phyloP scores from a whole-genome alignment of 371 early-diverging fungal genomes.

The Lichtheimia hyalospora region DNA sequence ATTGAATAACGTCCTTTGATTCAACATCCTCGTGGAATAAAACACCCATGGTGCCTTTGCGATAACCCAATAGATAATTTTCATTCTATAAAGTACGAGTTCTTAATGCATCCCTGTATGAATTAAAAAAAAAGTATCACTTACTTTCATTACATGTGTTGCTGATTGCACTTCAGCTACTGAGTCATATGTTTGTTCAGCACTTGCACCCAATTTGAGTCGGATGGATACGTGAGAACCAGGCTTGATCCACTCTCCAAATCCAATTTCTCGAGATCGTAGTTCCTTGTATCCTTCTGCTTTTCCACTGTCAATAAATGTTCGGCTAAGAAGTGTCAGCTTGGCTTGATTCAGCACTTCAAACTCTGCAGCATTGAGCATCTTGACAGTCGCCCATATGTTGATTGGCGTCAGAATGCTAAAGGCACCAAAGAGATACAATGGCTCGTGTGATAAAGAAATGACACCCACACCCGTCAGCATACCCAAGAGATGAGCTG shows the following conservation, averaged over 20 bases:
- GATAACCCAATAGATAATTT: slow-evolving; percentile 47
- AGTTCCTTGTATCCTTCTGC: slow-evolving; percentile 42
- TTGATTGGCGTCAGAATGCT: slow-evolving; percentile 59
- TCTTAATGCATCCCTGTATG: background rate
- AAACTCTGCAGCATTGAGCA: slow-evolving; percentile 64
- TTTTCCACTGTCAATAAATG: slow-evolving; percentile 44
- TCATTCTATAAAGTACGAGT: slow-evolving; percentile 25
- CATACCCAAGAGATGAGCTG: slow-evolving; percentile 69
- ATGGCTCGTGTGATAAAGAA: slow-evolving; percentile 54
- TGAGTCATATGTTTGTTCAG: slow-evolving; percentile 42
- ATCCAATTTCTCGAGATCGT: slow-evolving; percentile 48
- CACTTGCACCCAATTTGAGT: slow-evolving; percentile 44
- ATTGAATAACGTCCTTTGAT: slow-evolving; percentile 56
- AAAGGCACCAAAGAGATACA: slow-evolving; percentile 60
- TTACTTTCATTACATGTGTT: slow-evolving; percentile 40
- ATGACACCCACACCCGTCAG: slow-evolving; percentile 65
- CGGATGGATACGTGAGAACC: slow-evolving; percentile 27
- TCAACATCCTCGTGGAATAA: slow-evolving; percentile 56
- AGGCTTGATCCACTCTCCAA: slow-evolving; percentile 68
- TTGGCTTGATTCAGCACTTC: slow-evolving; percentile 68
- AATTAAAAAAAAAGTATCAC: background rate
- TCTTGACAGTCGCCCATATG: slow-evolving; percentile 52
- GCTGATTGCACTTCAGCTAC: slow-evolving; percentile 39
- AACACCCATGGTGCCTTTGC: slow-evolving; percentile 43
- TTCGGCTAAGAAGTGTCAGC: slow-evolving; percentile 47